Conservation (phyloP, 768 basidiomycete species). For the Boletales sp. region DNA sequence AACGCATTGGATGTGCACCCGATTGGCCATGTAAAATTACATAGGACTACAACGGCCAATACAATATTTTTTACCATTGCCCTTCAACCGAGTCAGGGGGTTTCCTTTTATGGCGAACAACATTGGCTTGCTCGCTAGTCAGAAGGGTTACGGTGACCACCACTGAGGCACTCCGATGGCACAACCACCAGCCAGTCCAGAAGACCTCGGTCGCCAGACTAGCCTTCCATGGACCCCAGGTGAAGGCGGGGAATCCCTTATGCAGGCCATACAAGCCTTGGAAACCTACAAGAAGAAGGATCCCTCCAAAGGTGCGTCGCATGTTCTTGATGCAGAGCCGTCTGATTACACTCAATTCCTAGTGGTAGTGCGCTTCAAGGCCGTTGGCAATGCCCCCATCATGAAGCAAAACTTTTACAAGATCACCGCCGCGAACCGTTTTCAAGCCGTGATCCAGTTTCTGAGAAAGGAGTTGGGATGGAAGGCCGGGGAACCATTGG, state of each 20-base stretch:
- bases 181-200: conserved; percentile 30
- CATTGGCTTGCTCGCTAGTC: too few species aligned
- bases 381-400: conserved; percentile 95
- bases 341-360: background rate
- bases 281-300: conserved; percentile 89
- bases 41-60: too few species aligned
- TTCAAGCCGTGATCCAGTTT: conserved; percentile 94
- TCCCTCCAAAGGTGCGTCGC: conserved; percentile 63
- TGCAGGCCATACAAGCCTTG: conserved; percentile 65
- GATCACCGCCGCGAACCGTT: conserved; percentile 90
- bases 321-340: background rate
- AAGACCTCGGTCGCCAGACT: conserved; percentile 30
- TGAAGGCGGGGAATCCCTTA: conserved; percentile 29
- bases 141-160: background rate
- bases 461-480: conserved; percentile 84
- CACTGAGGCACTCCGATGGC: conserved; percentile 17
- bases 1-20: too few species aligned
- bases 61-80: too few species aligned
- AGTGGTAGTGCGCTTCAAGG: conserved; percentile 98
- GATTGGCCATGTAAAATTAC: too few species aligned
- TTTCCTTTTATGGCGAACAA: too few species aligned
- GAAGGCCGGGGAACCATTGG: conserved; percentile 83
- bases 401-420: conserved; percentile 99
- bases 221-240: conserved; percentile 31
- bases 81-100: too few species aligned